phyloP scores from a whole-genome alignment of 2,329 filamentous ascomycete species.

The Scytalidium lignicola region DNA sequence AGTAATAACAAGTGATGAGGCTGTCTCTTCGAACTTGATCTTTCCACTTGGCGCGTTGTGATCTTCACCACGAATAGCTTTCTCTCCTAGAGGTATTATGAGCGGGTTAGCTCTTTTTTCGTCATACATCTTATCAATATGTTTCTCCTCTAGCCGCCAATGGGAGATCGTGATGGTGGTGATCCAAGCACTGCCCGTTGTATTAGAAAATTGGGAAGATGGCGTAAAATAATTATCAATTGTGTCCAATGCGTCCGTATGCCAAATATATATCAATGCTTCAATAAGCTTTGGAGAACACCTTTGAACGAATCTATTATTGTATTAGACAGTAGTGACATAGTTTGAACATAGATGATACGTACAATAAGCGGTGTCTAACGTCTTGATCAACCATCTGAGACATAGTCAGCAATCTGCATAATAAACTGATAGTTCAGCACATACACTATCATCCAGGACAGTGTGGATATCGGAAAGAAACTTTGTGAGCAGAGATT shows the following conservation, averaged over 20 bases:
- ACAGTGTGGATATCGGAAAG: no score
- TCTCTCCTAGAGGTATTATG: no score
- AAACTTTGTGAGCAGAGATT: no score
- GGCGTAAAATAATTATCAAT: slow-evolving; percentile 16
- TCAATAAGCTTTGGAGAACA: slow-evolving; percentile 13
- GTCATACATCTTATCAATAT: no score
- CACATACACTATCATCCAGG: slow-evolving; percentile 10
- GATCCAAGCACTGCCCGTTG: slow-evolving; percentile 11
- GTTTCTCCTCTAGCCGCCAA: slow-evolving; percentile 3
- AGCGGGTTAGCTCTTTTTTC: no score
- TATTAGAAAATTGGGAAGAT: slow-evolving; percentile 10
- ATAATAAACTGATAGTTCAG: no score
- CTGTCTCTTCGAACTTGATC: slow-evolving; percentile 6
- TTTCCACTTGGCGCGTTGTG: no score
- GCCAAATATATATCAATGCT: slow-evolving; percentile 17
- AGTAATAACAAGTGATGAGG: slow-evolving; percentile 16
- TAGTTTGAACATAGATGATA: not conserved
- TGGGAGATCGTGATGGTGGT: slow-evolving; percentile 18
- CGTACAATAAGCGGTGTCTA: slow-evolving; percentile 16
- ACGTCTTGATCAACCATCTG: slow-evolving; percentile 15
- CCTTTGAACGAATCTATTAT: slow-evolving; percentile 13
- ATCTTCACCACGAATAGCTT: no score
- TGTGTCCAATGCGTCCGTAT: slow-evolving; percentile 16
- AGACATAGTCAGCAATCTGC: not conserved
- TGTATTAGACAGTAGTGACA: not conserved